Evolutionary conservation across 768 basidiomycete species (phyloP).

Genomic region (Termitomyces sp.): DNA sequence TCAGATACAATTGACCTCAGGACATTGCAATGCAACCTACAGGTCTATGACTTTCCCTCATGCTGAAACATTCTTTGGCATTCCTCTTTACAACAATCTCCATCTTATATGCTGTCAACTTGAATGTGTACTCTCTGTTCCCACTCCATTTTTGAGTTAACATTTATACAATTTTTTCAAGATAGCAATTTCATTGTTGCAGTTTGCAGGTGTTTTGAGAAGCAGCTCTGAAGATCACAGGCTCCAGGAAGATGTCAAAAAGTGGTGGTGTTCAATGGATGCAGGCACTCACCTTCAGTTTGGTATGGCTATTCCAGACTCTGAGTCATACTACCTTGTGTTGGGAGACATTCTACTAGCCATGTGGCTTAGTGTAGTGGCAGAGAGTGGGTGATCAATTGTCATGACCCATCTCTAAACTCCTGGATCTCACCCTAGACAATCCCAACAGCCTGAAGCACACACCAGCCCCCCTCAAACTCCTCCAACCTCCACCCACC

Average conservation of each 20-base stretch:
- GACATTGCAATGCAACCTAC: too few species aligned
- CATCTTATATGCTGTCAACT: constrained; percentile 14
- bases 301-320: not conserved
- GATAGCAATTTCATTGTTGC: constrained; percentile 9
- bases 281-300: not conserved
- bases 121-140: not conserved
- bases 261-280: not conserved
- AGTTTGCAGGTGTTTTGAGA: constrained; percentile 10
- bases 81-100: constrained; percentile 8
- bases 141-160: not conserved
- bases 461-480: too few species aligned
- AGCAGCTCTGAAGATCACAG: constrained; percentile 15
- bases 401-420: too few species aligned
- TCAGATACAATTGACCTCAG: too few species aligned
- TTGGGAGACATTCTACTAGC: too few species aligned
- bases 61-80: constrained; percentile 11
- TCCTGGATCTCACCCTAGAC: too few species aligned
- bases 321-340: not conserved
- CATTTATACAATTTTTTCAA: constrained; percentile 13
- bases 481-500: too few species aligned
- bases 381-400: too few species aligned
- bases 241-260: constrained; percentile 1
- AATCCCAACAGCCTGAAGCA: too few species aligned
- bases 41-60: not conserved
- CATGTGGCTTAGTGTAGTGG: too few species aligned